phyloP scores from a whole-genome alignment of 1,139 yeast genomes.

The Hyphopichia pseudoburtonii region DNA sequence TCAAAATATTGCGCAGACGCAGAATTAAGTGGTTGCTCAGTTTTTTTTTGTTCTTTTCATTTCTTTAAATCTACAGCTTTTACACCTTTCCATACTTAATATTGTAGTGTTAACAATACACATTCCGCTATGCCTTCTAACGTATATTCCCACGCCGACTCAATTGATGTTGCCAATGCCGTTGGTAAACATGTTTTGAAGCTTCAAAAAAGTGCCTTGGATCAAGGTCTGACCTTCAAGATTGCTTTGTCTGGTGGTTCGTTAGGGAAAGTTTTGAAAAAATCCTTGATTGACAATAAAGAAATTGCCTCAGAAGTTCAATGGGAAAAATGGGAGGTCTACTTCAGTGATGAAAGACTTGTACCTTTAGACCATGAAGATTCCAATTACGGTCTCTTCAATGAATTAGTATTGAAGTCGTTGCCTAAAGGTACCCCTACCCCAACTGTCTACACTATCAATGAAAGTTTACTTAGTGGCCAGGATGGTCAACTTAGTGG shows the following conservation, averaged over 20 bases:
- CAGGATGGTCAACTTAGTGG: slow-evolving; percentile 43
- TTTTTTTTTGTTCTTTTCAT: too few species aligned
- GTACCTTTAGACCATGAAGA: slow-evolving; percentile 68
- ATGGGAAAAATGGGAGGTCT: slow-evolving; percentile 71
- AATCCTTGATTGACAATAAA: slow-evolving; percentile 63
- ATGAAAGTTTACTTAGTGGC: slow-evolving; percentile 48
- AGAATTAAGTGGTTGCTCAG: too few species aligned
- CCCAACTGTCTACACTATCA: slow-evolving; percentile 50
- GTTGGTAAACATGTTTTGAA: slow-evolving; percentile 56
- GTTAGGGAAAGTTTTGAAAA: slow-evolving; percentile 70
- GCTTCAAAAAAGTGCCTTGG: slow-evolving; percentile 54
- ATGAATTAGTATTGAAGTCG: slow-evolving; percentile 52
- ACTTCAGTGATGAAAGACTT: slow-evolving; percentile 71
- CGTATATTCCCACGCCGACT: slow-evolving; percentile 53
- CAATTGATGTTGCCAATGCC: slow-evolving; percentile 57
- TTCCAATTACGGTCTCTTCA: slow-evolving; percentile 66
- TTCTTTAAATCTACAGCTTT: too few species aligned
- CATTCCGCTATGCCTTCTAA: slow-evolving; percentile 32
- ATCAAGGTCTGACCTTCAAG: slow-evolving; percentile 47
- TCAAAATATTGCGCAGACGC: too few species aligned
- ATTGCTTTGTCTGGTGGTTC: slow-evolving; percentile 93
- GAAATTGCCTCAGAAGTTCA: slow-evolving; percentile 46
- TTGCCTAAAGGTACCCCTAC: slow-evolving; percentile 29
- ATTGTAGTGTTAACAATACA: too few species aligned
- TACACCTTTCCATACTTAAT: too few species aligned